A percentile compares a stretch with the other conserved stretches of the same genome.
These are phyloP conservation scores for Inonotus hispidus DNA, from an alignment of 1,284 basidiomycete species.

Conservation along the genomic window DNA sequence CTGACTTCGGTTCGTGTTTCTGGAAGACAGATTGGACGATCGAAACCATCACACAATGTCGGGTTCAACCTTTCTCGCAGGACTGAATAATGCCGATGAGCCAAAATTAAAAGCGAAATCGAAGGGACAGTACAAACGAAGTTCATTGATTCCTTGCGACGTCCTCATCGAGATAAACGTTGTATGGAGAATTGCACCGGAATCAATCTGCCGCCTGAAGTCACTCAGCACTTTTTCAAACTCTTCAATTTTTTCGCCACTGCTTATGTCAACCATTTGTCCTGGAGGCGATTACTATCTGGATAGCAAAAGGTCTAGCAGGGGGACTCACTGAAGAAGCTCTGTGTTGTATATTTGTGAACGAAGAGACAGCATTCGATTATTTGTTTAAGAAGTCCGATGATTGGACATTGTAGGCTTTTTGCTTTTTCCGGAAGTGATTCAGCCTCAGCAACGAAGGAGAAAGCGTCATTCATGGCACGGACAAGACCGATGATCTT, in stretches of 20 bases:
- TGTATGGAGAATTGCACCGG: background rate
- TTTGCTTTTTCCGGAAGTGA: background rate
- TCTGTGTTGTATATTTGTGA: slow-evolving; percentile 7
- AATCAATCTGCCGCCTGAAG: background rate
- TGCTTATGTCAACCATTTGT: background rate
- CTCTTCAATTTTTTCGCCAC: background rate
- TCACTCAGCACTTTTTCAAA: background rate
- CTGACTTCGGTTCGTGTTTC: background rate
- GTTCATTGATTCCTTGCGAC: background rate
- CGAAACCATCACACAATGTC: background rate
- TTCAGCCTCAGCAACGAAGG: slow-evolving; percentile 1
- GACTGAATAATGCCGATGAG: background rate
- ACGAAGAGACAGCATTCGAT: slow-evolving; percentile 16
- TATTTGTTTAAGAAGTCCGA: slow-evolving; percentile 7
- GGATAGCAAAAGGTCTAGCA: background rate
- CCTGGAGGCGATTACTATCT: background rate
- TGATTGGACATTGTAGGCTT: background rate
- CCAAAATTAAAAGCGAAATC: background rate
- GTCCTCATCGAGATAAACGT: background rate
- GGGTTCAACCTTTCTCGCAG: slow-evolving; percentile 1
- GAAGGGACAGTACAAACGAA: background rate
- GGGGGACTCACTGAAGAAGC: slow-evolving; percentile 3
- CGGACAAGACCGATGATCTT: slow-evolving; percentile 5
- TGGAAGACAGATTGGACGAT: slow-evolving; percentile 6
- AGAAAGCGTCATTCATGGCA: slow-evolving; percentile 6